phyloP scores from a whole-genome alignment of 169 alveolate genomes.

The Babesia caballi region DNA sequence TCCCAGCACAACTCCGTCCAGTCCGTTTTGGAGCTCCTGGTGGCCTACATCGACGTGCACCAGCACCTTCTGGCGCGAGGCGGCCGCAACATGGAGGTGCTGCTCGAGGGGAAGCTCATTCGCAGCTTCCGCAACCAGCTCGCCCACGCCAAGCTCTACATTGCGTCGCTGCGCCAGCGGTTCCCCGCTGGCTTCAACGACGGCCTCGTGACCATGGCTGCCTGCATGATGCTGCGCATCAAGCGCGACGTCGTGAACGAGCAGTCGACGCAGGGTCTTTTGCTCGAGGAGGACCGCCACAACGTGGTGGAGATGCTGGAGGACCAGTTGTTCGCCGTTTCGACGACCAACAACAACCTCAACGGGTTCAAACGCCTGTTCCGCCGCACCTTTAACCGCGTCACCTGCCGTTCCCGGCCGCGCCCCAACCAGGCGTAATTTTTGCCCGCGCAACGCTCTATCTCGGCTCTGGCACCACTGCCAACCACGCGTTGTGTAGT shows the following conservation, averaged over 20 bases:
- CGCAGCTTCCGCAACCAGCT: conserved; percentile 39
- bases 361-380: conserved; percentile 36
- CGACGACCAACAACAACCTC: conserved; percentile 32
- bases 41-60: conserved; percentile 83
- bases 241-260: conserved; percentile 49
- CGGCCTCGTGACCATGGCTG: conserved; percentile 50
- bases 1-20: conserved; percentile 24
- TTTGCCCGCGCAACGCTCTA: neutral
- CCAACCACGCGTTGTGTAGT: too few relatives aligned
- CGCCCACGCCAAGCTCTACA: conserved; percentile 37
- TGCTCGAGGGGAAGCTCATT: conserved; percentile 71
- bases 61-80: conserved; percentile 76
- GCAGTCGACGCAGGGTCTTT: conserved; percentile 54
- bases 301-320: conserved; percentile 38
- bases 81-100: conserved; percentile 68
- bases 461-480: too few relatives aligned
- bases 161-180: conserved; percentile 12
- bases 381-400: neutral
- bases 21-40: conserved; percentile 68
- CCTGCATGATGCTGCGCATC: conserved; percentile 55
- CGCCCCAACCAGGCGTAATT: neutral
- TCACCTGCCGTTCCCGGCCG: neutral
- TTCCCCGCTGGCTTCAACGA: conserved; percentile 13
- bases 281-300: conserved; percentile 51
- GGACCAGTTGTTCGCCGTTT: conserved; percentile 38